A percentile compares a stretch with the other conserved stretches of the same genome.
Conservation (phyloP, 331 rosid species). For the Acacia concinna region DNA sequence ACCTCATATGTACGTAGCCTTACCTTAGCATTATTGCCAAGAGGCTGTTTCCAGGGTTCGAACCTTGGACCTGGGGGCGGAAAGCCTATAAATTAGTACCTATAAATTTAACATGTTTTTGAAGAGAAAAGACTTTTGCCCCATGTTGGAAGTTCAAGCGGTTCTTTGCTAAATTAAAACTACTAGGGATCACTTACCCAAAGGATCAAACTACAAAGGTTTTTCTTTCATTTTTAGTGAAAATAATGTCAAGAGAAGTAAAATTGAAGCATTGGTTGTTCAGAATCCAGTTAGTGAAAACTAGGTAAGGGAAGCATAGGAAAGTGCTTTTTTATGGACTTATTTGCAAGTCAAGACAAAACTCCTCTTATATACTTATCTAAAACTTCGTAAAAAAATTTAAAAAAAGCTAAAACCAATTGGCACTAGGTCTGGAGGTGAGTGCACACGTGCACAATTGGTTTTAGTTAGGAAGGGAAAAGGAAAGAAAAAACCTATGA, state of each 20-base stretch:
- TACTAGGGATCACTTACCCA: neutral
- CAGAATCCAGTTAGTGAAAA: neutral
- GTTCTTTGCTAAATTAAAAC: neutral
- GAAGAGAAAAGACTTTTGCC: neutral
- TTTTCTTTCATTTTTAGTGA: neutral
- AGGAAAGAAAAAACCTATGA: neutral
- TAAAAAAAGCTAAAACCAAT: too few species aligned
- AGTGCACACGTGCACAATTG: neutral
- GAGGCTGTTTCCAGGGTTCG: too few species aligned
- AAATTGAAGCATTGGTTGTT: neutral
- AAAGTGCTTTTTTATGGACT: too few species aligned
- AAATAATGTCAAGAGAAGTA: neutral
- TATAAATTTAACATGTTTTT: neutral
- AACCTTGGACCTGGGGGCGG: too few species aligned
- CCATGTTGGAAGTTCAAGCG: neutral
- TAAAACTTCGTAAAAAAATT: too few species aligned
- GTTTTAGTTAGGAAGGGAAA: neutral
- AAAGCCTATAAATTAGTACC: too few species aligned
- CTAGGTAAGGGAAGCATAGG: too few species aligned
- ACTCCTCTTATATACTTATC: too few species aligned
- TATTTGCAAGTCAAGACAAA: too few species aligned
- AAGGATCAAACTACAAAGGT: neutral
- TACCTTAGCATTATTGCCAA: too few species aligned
- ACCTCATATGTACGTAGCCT: too few species aligned
- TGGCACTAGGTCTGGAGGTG: neutral